A percentile compares a stretch with the other conserved stretches of the same genome.
Evolutionary conservation across 441 rosid genomes (phyloP).

Genomic region (Euphorbia celastroides): DNA sequence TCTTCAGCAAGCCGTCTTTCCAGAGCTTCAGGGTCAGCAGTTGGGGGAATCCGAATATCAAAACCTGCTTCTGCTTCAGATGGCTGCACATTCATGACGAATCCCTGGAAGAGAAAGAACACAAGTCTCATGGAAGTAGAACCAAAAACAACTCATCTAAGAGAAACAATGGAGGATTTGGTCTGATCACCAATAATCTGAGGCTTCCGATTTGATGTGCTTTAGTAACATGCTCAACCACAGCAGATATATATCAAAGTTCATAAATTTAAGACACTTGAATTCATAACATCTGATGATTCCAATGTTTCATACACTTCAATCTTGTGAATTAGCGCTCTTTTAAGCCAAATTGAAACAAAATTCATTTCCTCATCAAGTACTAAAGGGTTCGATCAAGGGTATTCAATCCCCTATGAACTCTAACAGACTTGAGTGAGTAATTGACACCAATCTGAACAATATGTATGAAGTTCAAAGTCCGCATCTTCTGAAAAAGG

Average conservation of each 20-base stretch:
- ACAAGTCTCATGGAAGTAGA: neutral
- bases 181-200: neutral
- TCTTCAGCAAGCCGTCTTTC: conserved; percentile 86
- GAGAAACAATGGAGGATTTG: neutral
- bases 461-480: neutral
- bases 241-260: neutral
- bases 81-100: conserved; percentile 96
- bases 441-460: neutral
- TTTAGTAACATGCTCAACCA: neutral
- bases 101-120: conserved; percentile 49
- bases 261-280: neutral
- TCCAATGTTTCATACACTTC: neutral
- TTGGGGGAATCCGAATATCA: conserved; percentile 82
- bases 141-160: neutral
- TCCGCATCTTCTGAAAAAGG: neutral
- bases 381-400: neutral
- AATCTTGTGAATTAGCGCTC: too few species aligned
- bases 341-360: neutral
- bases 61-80: conserved; percentile 99
- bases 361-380: conserved; percentile 7
- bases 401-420: neutral
- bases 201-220: neutral
- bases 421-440: neutral
- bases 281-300: neutral
- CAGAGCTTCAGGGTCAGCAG: conserved; percentile 54